Conservation (phyloP, 345 rosid genomes). For the Euphorbia peplus region DNA sequence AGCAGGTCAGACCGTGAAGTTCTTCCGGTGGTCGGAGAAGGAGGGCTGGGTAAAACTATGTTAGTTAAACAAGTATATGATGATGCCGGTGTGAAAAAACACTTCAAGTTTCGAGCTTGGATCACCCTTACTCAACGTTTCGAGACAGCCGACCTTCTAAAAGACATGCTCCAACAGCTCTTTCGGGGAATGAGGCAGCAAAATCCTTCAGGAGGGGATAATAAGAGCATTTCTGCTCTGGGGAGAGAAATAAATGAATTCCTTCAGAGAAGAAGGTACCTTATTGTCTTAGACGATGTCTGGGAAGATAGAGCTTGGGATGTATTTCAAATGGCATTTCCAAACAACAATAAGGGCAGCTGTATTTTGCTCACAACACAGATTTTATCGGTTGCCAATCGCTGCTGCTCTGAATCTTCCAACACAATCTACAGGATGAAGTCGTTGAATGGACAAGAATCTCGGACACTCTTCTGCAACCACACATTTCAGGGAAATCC, state of each 20-base stretch:
- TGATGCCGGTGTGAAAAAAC: constrained; percentile 9
- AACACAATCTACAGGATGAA: background rate
- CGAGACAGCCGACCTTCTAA: background rate
- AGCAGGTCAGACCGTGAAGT: constrained; percentile 14
- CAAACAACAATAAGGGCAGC: constrained; percentile 6
- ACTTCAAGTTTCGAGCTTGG: constrained; percentile 9
- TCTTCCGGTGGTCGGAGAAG: constrained; percentile 12
- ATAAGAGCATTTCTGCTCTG: background rate
- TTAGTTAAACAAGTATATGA: constrained; percentile 12
- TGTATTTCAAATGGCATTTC: background rate
- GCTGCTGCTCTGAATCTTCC: background rate
- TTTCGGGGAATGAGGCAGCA: background rate
- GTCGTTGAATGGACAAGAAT: constrained; percentile 6
- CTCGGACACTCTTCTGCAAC: constrained; percentile 7
- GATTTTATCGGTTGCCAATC: constrained; percentile 1
- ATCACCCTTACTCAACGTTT: constrained; percentile 11
- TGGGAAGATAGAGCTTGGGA: background rate
- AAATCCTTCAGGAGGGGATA: background rate
- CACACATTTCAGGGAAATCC: background rate
- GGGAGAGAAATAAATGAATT: background rate
- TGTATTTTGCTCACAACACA: constrained; percentile 5
- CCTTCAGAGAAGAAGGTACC: background rate
- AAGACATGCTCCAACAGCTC: constrained; percentile 1
- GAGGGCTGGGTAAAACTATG: constrained; percentile 20
- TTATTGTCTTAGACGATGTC: constrained; percentile 5